A percentile compares a stretch with the other conserved stretches of the same genome.
phyloP scores from a whole-genome alignment of 768 basidiomycete genomes.

The Russula sp. region DNA sequence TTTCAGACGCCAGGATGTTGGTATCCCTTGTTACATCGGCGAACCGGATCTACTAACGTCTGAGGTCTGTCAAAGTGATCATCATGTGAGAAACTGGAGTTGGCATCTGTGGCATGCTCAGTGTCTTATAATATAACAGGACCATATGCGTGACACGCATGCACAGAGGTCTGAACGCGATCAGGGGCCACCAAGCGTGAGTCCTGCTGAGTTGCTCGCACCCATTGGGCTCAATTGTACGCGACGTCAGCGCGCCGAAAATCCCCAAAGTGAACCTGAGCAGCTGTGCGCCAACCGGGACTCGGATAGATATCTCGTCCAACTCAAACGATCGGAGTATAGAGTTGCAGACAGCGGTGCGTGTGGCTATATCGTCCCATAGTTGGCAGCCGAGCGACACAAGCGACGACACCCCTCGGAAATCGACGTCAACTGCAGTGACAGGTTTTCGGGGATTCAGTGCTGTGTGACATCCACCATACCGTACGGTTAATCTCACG shows the following conservation, averaged over 20 bases:
- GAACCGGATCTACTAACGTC: background rate
- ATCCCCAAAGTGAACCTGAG: background rate
- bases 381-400: background rate
- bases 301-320: background rate
- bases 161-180: no score
- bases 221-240: no score
- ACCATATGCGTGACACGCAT: no score
- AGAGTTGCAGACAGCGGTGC: no score
- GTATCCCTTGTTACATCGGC: background rate
- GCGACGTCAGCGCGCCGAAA: background rate
- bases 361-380: background rate
- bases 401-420: background rate
- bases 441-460: background rate
- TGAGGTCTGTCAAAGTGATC: background rate
- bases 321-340: background rate
- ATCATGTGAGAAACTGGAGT: conserved; percentile 3
- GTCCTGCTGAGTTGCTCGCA: background rate
- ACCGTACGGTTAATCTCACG: background rate
- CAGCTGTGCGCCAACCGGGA: background rate
- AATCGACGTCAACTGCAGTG: background rate
- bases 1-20: conserved; percentile 5
- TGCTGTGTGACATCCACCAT: background rate
- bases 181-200: background rate
- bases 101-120: no score
- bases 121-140: no score